Base-by-base conservation (phyloP, 1,139 yeast species). In the Entelexis paramagnoliae region DNA sequence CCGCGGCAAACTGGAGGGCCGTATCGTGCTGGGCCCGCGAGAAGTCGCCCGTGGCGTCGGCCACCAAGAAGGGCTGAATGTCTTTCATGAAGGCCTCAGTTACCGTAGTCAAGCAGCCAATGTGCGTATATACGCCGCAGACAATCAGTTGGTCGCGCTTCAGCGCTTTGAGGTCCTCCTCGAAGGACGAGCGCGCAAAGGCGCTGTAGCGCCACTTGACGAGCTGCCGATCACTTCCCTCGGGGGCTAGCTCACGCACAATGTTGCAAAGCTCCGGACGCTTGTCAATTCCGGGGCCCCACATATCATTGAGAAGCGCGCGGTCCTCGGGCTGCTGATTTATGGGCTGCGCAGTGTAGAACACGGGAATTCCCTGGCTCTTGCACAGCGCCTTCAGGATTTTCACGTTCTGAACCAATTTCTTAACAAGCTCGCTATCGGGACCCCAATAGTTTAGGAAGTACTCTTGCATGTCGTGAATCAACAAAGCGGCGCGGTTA, bases 381-480 rank as follows among this genome's bases (percentile, higher is more conserved):
- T 46, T 52, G 35, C 56, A 54, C 14, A 34, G 28, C 3, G 39
- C n/a, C 14, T 46, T 46, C n/a, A 54, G 36, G 1, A 10, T 13
- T 33, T 49, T 44, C 22, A 50, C 35, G 17, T 49, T 49, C 2
- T 28, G 16, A 5, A 54, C 53, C 3, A 54, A 48, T 16, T 33
- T 22, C 30, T 40, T 16, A 7, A 47, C 48, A 20, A 49, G 36
- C n/a, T 42, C 50, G 39, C 53, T 44, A 40, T 54, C 48, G 11
- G 16, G 28, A 30, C 56, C 53, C 56, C 56, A 54, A 33, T 51
- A 54, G 30, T 44, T 46, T 19, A 52, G 45, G 39, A 54, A 54
- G 28, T 54, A 54, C 7, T 54, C 56, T 45, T 54, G 56, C 56
- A 54, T 54, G 34, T 54, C 56, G 24, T 54, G 56, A 24, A 54